Conservation (phyloP, 2,329 filamentous ascomycete species). For the Aureobasidium lini region DNA sequence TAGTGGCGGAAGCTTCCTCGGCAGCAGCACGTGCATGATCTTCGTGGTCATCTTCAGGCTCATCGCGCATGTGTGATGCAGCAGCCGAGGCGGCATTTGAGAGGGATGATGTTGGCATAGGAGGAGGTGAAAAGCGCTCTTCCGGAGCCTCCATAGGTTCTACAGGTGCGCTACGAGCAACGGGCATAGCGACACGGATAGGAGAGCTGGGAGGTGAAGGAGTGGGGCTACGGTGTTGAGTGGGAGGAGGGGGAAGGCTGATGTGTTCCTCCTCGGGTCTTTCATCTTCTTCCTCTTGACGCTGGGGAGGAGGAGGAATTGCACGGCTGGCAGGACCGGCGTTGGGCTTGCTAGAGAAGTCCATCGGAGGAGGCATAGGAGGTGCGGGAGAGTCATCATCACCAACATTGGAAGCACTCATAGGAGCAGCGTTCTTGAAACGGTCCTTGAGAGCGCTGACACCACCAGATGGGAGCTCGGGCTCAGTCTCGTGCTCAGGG, state of each 20-base stretch:
- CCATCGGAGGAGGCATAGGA: slow-evolving; percentile 54
- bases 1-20: slow-evolving; percentile 36
- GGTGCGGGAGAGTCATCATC: slow-evolving; percentile 27
- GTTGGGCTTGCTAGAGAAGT: slow-evolving; percentile 61
- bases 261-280: slow-evolving; percentile 37
- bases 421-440: slow-evolving; percentile 70
- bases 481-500: slow-evolving; percentile 44
- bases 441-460: slow-evolving; percentile 72
- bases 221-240: slow-evolving; percentile 20
- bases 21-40: slow-evolving; percentile 51
- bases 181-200: slow-evolving; percentile 47
- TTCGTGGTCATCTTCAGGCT: slow-evolving; percentile 55
- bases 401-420: slow-evolving; percentile 48
- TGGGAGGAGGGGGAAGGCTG: slow-evolving; percentile 37
- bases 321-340: slow-evolving; percentile 46
- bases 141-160: slow-evolving; percentile 76
- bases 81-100: slow-evolving; percentile 53
- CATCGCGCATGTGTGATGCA: slow-evolving; percentile 57
- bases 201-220: slow-evolving; percentile 23
- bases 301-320: slow-evolving; percentile 71
- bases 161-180: slow-evolving; percentile 45
- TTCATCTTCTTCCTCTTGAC: slow-evolving; percentile 40
- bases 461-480: slow-evolving; percentile 51
- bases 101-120: slow-evolving; percentile 58
- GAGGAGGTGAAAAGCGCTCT: slow-evolving; percentile 49